phyloP scores from a whole-genome alignment of 2,329 filamentous ascomycete genomes.

The Monosporascus sp. region DNA sequence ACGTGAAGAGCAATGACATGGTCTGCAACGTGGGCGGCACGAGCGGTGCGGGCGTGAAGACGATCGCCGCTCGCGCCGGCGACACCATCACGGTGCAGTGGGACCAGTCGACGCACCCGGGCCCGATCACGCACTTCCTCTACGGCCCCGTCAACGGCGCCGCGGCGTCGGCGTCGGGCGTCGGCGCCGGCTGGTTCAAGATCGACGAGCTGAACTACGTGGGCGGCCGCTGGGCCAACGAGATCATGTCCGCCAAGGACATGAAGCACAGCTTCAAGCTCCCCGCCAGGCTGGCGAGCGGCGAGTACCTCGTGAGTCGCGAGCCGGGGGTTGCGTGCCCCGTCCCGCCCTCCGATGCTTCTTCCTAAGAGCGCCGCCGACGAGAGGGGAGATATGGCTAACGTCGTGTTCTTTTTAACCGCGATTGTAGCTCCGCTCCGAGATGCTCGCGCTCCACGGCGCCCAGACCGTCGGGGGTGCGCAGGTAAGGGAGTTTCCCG shows the following conservation, averaged over 20 bases:
- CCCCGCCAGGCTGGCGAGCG: slow-evolving; percentile 22
- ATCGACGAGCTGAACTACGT: slow-evolving; percentile 21
- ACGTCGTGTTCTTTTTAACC: background rate
- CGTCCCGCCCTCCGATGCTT: no score
- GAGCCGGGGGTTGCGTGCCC: background rate
- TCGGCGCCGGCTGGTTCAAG: slow-evolving; percentile 24
- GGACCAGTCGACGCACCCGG: slow-evolving; percentile 32
- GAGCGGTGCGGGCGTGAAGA: slow-evolving; percentile 23
- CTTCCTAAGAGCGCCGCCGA: no score
- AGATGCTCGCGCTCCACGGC: slow-evolving; percentile 30
- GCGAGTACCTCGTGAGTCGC: slow-evolving; percentile 26
- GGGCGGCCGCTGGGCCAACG: slow-evolving; percentile 21
- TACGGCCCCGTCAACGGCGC: slow-evolving; percentile 48
- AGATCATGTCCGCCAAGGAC: slow-evolving; percentile 14
- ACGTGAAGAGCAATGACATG: slow-evolving; percentile 22
- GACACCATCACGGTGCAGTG: slow-evolving; percentile 33
- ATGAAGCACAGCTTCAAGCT: slow-evolving; percentile 23
- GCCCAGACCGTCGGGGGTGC: slow-evolving; percentile 22
- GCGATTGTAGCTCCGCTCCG: slow-evolving; percentile 23
- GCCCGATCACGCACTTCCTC: slow-evolving; percentile 30
- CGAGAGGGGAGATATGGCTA: background rate
- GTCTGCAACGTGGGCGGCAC: slow-evolving; percentile 22
- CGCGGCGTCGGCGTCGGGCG: slow-evolving; percentile 56
- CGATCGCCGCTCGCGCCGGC: slow-evolving; percentile 25
- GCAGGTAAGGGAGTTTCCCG: slow-evolving; percentile 8